These are phyloP conservation scores for Venturia carpophila DNA, from an alignment of 2,329 filamentous ascomycete genomes.

Conservation along the genomic window DNA sequence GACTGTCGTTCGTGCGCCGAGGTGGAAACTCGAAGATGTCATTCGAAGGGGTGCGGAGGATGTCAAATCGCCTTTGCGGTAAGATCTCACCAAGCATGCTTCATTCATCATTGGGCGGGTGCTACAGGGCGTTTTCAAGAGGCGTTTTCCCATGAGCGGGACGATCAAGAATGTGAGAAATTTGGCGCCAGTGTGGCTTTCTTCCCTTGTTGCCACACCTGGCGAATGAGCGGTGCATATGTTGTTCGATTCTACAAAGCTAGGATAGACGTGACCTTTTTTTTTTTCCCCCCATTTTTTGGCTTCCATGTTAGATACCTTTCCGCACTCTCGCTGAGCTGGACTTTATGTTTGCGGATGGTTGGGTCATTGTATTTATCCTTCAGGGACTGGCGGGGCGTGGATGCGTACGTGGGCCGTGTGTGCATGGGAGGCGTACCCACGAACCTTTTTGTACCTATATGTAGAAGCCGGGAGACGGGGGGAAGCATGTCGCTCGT, in stretches of 20 bases:
- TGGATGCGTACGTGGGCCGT: neutral
- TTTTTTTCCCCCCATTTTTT: neutral
- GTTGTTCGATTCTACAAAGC: neutral
- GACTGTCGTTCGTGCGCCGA: constrained; percentile 47
- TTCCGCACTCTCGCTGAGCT: constrained; percentile 11
- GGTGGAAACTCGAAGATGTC: constrained; percentile 72
- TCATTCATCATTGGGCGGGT: neutral
- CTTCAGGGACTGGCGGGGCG: neutral
- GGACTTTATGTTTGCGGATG: neutral
- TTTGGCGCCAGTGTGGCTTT: neutral
- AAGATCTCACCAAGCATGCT: neutral
- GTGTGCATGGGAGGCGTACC: neutral
- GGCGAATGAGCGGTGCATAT: neutral
- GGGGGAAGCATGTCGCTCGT: no score
- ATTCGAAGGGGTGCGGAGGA: constrained; percentile 67
- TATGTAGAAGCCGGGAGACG: no score
- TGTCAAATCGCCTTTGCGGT: constrained; percentile 56
- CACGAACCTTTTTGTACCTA: neutral
- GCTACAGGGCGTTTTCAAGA: neutral
- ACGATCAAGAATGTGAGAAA: neutral
- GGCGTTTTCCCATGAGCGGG: neutral
- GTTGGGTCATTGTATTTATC: neutral
- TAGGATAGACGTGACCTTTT: neutral
- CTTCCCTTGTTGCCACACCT: neutral
- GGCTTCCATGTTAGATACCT: constrained; percentile 5